phyloP scores from a whole-genome alignment of 2,329 filamentous ascomycete genomes.

The Myriosclerotinia duriaeana region DNA sequence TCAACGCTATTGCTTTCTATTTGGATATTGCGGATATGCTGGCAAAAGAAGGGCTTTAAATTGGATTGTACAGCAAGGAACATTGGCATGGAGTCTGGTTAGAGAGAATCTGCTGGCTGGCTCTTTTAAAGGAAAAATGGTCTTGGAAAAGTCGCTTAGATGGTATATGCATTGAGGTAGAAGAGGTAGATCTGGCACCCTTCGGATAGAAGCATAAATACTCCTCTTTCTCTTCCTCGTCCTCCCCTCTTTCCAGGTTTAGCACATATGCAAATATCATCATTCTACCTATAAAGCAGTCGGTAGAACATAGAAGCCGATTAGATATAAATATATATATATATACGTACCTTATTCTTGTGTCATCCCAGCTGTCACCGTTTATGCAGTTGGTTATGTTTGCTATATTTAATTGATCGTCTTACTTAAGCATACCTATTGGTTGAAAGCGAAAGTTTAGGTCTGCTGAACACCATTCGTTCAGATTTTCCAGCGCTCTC shows the following conservation, averaged over 20 bases:
- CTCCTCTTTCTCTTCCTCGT: background rate
- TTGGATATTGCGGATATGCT: constrained; percentile 68
- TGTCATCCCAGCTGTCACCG: background rate
- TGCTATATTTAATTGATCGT: background rate
- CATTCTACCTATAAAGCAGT: background rate
- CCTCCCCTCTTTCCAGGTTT: background rate
- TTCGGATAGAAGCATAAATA: background rate
- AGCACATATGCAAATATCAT: background rate
- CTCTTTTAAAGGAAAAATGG: background rate
- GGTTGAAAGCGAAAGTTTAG: no score
- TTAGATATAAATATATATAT: background rate
- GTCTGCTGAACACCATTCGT: no score
- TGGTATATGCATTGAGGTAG: background rate
- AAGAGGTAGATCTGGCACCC: background rate
- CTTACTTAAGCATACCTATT: no score
- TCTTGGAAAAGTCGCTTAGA: background rate
- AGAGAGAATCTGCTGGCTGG: background rate
- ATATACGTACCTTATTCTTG: background rate
- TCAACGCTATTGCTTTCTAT: constrained; percentile 68
- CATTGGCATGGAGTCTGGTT: background rate
- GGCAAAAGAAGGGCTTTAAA: constrained; percentile 58
- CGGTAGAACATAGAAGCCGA: background rate
- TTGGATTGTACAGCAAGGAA: background rate
- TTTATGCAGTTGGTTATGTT: background rate
- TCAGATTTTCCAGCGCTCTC: no score